Percentiles rank a stretch among this genome's conserved stretches.
phyloP scores from a whole-genome alignment of 192 early-diverging fungal species.

The Pilobolus umbonatus region DNA sequence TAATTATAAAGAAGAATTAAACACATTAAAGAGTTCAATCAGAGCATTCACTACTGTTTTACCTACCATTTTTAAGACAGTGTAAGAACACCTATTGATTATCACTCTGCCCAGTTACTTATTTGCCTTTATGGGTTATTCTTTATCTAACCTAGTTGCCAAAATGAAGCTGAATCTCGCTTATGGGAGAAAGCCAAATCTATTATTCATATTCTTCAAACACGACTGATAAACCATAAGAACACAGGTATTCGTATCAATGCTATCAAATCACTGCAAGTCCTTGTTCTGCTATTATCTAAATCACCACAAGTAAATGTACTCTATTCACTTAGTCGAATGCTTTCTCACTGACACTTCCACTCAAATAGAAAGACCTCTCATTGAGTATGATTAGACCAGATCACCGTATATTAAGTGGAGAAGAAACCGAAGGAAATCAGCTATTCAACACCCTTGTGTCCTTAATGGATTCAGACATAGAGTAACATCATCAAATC shows the following conservation, averaged over 20 bases:
- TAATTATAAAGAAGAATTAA: conserved; percentile 7
- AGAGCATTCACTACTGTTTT: conserved; percentile 29
- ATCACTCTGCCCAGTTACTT: background rate
- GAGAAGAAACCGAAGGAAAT: conserved; percentile 19
- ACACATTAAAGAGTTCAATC: conserved; percentile 16
- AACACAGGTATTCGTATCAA: conserved; percentile 32
- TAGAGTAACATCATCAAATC: background rate
- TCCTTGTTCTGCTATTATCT: conserved; percentile 30
- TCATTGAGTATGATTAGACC: conserved; percentile 31
- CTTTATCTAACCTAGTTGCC: conserved; percentile 17
- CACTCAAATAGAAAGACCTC: conserved; percentile 20
- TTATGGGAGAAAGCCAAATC: conserved; percentile 23
- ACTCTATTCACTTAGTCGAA: background rate
- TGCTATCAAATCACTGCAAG: conserved; percentile 35
- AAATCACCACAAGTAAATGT: conserved; percentile 1
- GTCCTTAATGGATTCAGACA: background rate
- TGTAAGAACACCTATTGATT: conserved; percentile 18
- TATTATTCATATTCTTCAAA: conserved; percentile 22
- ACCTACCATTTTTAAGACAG: conserved; percentile 27
- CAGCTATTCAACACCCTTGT: conserved; percentile 27
- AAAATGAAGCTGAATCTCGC: conserved; percentile 32
- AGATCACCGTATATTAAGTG: conserved; percentile 32
- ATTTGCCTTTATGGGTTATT: background rate
- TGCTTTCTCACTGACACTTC: background rate
- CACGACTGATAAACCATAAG: conserved; percentile 15